Percentiles rank a stretch among this genome's conserved stretches.
Conservation (phyloP, 176 grass and related monocot genomes). For the Oryza longistaminata region DNA sequence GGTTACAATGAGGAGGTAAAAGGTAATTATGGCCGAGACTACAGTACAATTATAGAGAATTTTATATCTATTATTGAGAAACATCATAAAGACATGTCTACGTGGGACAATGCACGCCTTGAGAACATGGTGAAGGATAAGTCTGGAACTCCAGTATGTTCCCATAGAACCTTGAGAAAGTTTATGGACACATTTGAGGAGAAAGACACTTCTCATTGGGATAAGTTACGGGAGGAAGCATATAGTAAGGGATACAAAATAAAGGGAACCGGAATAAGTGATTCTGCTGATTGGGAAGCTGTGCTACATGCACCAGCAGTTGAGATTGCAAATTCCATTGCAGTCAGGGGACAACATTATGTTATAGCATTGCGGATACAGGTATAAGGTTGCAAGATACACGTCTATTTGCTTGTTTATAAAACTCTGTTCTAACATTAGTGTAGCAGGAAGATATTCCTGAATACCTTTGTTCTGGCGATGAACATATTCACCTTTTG, state of each 20-base stretch:
- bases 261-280: constrained; percentile 1
- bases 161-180: constrained; percentile 29
- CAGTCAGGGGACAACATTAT: constrained; percentile 50
- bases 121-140: constrained; percentile 44
- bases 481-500: background rate
- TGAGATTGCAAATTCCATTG: constrained; percentile 39
- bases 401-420: background rate
- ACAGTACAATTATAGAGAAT: constrained; percentile 42
- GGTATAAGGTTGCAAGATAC: constrained; percentile 21
- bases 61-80: constrained; percentile 33
- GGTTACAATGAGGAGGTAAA: background rate
- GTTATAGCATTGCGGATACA: constrained; percentile 45
- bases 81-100: constrained; percentile 35
- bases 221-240: constrained; percentile 44
- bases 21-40: constrained; percentile 32
- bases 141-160: constrained; percentile 29
- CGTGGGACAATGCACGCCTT: constrained; percentile 35
- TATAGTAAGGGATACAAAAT: constrained; percentile 28
- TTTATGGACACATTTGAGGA: constrained; percentile 20
- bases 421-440: background rate
- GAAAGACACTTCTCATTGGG: constrained; percentile 40
- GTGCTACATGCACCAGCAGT: constrained; percentile 22
- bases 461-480: constrained; percentile 25
- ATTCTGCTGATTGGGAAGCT: constrained; percentile 48
- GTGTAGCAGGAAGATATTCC: constrained; percentile 13